Evolutionary conservation across 495 filamentous ascomycete genomes (phyloP), one percentile per base, ranked within the genome.

Genomic region (Pyronema omphalodes): DNA sequence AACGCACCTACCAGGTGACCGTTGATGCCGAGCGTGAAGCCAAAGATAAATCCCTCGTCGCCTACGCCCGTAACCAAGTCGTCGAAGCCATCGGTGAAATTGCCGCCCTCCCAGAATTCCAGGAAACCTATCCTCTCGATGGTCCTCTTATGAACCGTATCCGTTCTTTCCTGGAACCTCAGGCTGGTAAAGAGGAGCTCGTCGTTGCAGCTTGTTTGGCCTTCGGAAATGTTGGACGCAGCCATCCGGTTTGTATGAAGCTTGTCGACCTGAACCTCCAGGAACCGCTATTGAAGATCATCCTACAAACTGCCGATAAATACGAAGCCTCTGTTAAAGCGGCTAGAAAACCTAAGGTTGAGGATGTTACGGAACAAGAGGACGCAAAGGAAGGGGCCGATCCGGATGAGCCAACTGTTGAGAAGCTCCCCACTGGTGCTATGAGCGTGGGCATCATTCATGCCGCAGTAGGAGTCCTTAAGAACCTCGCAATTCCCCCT

Each of bases 151-250:
- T 75, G 5, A 56, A 66, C 37, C 78, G 71, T 41, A 65, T 88
- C n/a, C 70, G 71, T 36, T 63, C 67, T 9, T 81, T 77, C 77
- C 65, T 81, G 11, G 53, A 62, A 29, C 66, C 64, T 34, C 68
- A 74, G 3, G 72, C 34, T 0, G 40, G 47, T 7, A 54, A 53
- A 17, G 56, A 55, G 9, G 62, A 82, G 45, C 73, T 88, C 1
- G 81, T 81, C 57, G 74, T 81, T n/a, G 81, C 80, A 34, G 78
- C 82, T 12, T 88, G 83, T 61, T 69, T 88, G 14, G 74, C 83
- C 55, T 74, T 88, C 6, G 85, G 85, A 17, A 91, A 89, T 60
- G 60, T 88, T n/a, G 75, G 79, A 41, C 78, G 83, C 55, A 83
- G 81, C 0, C 82, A 88, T 58, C 74, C 72, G 45, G 67, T 77